Evolutionary conservation across 176 grass and related monocot genomes (phyloP), one percentile per base, ranked within the genome.

Genomic region (Areca catechu): DNA sequence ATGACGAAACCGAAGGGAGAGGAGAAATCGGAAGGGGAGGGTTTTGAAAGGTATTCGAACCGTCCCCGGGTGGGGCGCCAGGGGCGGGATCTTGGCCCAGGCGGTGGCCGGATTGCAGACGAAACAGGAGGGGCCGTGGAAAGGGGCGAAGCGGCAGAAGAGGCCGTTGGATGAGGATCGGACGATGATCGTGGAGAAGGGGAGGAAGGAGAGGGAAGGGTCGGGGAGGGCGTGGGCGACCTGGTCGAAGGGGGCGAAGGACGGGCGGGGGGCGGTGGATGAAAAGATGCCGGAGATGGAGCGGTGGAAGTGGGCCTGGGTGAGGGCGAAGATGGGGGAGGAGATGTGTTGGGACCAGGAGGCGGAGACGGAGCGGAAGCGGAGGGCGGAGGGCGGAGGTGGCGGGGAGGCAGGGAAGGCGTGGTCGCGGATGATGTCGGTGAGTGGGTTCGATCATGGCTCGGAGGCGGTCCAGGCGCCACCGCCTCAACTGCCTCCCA

Each of bases 61-160:
- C n/a, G n/a, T n/a, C n/a, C 68, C 57, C 0, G 76, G 15, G 2
- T 77, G 18, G 60, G 9, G 1, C 3, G 80, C 76, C 20, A 80
- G 85, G 34, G n/a, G 2, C 30, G 76, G 85, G 50, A 88, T 54
- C 58, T 4, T 3, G 15, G 2, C 16, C 85, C 85, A 88, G 15
- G 23, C 22, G 15, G 75, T 76, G 5, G 67, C 78, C 52, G 85
- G 85, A 58, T 88, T 88, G 79, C 79, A 82, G 0, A 83, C 53
- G 57, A 68, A 73, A 63, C 53, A 76, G 0, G 34, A 43, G 34
- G 7, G 51, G 79, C 61, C 50, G 63, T 70, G 54, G 43, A 3
- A 19, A 0, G 18, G 23, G 0, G 57, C 57, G 79, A 64, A 75
- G 71, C 71, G 75, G 85, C 80, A 79, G 16, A 80, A 53, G 72